Base-by-base conservation (phyloP, 169 alveolate species). In the Besnoitia besnoiti region DNA sequence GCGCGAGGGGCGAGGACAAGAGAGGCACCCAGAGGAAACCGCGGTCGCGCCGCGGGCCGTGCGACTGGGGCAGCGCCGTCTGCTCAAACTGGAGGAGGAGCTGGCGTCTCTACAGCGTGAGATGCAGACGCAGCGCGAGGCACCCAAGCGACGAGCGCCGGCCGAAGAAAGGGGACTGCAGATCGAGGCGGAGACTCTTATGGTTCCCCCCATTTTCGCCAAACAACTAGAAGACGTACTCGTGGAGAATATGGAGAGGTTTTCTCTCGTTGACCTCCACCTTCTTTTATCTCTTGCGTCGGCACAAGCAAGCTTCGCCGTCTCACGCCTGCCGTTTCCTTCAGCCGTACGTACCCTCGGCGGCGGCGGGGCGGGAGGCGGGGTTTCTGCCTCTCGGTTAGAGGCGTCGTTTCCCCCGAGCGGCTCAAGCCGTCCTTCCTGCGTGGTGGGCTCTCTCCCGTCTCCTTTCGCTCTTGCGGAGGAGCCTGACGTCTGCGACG, bases 181-280 rank as follows among this genome's bases (percentile, higher is more conserved):
- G 67, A n/a, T 19, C 3, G 67, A 55, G 7, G 30, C 33, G 24
- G 2, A 19, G 8, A 27, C 61, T n/a, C 55, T 77, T 39, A 16
- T 73, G 39, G 59, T 77, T 27, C 87, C 87, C 3, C 59, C 87
- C 24, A 4, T 42, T 35, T 40, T 77, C 59, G 3, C 59, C 12
- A 24, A 77, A 37, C 87, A 77, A 55, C 24, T 77, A 0, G 87
- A 42, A 37, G n/a, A 40, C 7, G 39, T 77, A 14, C 87, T 77
- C 16, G 44, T 40, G n/a, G 61, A 77, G 30, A 8, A 0, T 0
- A 21, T 27, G 24, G 40, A 37, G 30, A 37, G 35, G 35, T 77
- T 77, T 55, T 42, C 87, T 51, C 87, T 77, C 40, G 59, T 77
- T 1, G 87, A 77, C 40, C 40, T 77, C 40, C 87, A 77, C 44